Base-by-base conservation (phyloP, 2,329 filamentous ascomycete species). In the Hypoxylon sp. region DNA sequence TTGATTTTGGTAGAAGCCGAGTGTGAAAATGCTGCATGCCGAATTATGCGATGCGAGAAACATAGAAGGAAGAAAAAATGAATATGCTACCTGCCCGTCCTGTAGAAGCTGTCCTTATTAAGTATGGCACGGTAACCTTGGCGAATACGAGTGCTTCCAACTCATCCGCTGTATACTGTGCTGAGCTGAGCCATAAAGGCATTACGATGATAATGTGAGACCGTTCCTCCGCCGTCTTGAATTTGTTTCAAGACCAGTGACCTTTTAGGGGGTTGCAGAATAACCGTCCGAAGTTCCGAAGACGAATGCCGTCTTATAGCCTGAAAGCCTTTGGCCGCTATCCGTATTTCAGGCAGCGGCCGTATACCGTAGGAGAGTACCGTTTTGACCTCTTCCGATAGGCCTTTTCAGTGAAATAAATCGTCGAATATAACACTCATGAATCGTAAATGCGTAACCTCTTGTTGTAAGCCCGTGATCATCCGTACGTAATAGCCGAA, bases 381-480 rank as follows among this genome's bases (percentile, higher is more conserved):
- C 64, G 72, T 74, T 73, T 65, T 71, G 58, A 73, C 73, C 70
- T 74, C 70, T 71, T 69, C 67, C 62, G 62, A 66, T 59, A 58
- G 60, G 46, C 60, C 58, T 35, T 66, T 62, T 58, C 62, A 69
- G 62, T 27, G 53, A 67, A 72, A 71, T 65, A 58, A 69, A 69
- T 72, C 68, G 68, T 67, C 63, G 56, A 55, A 70, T 62, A 70
- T 68, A 64, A 62, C 65, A 66, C 70, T 74, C 73, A 65, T 74
- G 63, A 75, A 73, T 75, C 73, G 64, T 75, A 74, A 70, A 73
- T 74, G 70, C 73, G 68, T 75, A 48, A 68, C 61, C 39, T 68
- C 53, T 54, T 51, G 42, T 46, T 53, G 51, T 54, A 37, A 47
- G 54, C 44, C 59, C 63, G 19, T 65, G 67, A 58, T 61, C 50